These are phyloP conservation scores for Melaleuca alternifolia DNA, from an alignment of 345 rosid species.

Conservation along the genomic window DNA sequence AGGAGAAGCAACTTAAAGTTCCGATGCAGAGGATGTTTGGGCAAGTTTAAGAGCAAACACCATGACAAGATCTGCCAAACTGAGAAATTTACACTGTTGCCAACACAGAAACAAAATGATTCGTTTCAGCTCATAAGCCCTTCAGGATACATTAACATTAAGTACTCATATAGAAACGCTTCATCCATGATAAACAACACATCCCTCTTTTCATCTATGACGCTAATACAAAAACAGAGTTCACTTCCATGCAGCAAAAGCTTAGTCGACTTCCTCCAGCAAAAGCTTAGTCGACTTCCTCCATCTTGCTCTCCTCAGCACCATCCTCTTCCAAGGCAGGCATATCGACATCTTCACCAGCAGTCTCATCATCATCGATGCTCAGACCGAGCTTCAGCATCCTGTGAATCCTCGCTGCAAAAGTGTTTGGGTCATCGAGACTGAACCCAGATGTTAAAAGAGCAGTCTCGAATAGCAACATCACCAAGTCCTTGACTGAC, in stretches of 20 bases:
- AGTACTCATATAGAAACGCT: neutral
- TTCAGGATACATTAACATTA: neutral
- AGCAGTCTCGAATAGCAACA: conserved; percentile 34
- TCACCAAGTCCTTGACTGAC: conserved; percentile 28
- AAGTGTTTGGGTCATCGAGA: conserved; percentile 36
- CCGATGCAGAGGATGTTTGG: neutral
- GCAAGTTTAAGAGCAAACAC: neutral
- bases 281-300: conserved; percentile 23
- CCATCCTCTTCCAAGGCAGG: conserved; percentile 34
- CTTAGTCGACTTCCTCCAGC: conserved; percentile 32
- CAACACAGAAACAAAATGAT: neutral
- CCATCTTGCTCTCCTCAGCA: conserved; percentile 45
- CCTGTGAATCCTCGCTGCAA: conserved; percentile 33
- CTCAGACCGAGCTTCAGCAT: conserved; percentile 40
- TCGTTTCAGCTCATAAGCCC: neutral
- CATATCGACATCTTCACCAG: conserved; percentile 24
- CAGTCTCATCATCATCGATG: conserved; percentile 30
- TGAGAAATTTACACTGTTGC: neutral
- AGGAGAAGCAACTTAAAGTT: neutral
- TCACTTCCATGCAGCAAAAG: neutral
- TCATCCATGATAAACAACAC: neutral
- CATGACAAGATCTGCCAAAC: neutral
- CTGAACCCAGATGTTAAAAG: conserved; percentile 33
- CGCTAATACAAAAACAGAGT: neutral
- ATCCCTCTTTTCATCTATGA: neutral